Conservation (phyloP, 805 yeast species). For the Schizosaccharomyces pombe region ASM294v3 CU329670.1:351001-351500, state of each 20-base stretch:
- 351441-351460: constrained; percentile 93
- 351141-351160: constrained; percentile 93
- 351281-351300: constrained; percentile 26
- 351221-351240: too few species aligned
- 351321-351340: constrained; percentile 90
- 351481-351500: constrained; percentile 86
- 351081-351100: constrained; percentile 95
- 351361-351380: constrained; percentile 82
- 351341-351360: constrained; percentile 90
- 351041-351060: constrained; percentile 97
- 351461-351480: constrained; percentile 80
- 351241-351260: neutral
- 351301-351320: constrained; percentile 97
- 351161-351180: constrained; percentile 98
- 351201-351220: too few species aligned
- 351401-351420: constrained; percentile 87
- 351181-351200: constrained; percentile 95
- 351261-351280: neutral
- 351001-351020: constrained; percentile 98
- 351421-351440: constrained; percentile 88
- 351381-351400: constrained; percentile 90
- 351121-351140: constrained; percentile 76
- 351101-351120: constrained; percentile 99
- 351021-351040: constrained; percentile 93
- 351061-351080: constrained; percentile 94